Conservation (phyloP, 139 green algal genomes). For the Asterochloris erici region DNA sequence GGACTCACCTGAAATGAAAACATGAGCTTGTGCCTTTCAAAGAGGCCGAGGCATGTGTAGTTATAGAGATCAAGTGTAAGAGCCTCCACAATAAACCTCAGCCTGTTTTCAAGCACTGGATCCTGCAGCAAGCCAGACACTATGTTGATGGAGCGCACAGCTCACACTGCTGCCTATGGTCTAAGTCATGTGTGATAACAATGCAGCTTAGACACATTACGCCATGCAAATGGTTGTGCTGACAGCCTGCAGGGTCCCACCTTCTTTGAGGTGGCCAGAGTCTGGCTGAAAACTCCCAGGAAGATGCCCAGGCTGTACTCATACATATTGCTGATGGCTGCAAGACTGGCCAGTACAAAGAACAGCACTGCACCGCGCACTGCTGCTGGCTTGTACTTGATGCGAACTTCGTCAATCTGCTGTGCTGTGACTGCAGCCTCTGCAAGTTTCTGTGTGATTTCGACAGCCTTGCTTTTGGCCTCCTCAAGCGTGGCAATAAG, state of each 20-base stretch:
- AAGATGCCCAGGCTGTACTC: constrained; percentile 65
- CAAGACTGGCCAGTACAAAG: constrained; percentile 73
- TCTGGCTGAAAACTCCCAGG: constrained; percentile 65
- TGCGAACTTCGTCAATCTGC: constrained; percentile 68
- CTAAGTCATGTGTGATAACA: not conserved
- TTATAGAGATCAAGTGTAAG: constrained; percentile 79
- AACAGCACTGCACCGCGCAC: constrained; percentile 78
- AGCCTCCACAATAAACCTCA: constrained; percentile 72
- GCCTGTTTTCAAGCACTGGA: constrained; percentile 51
- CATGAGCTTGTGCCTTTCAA: constrained; percentile 58
- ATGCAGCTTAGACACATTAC: not conserved
- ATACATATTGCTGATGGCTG: constrained; percentile 81
- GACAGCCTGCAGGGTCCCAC: not conserved
- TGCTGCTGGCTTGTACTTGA: constrained; percentile 66
- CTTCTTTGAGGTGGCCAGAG: constrained; percentile 58
- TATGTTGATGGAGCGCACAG: too few relatives aligned
- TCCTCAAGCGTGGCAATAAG: constrained; percentile 79
- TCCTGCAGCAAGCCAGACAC: constrained; percentile 17
- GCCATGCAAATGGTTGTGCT: too few relatives aligned
- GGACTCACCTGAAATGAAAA: constrained; percentile 36
- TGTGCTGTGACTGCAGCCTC: constrained; percentile 49
- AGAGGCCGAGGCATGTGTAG: constrained; percentile 74
- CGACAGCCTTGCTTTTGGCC: constrained; percentile 74
- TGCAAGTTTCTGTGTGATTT: constrained; percentile 77
- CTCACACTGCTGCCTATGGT: not conserved